Conservation (phyloP, 2,329 filamentous ascomycete genomes). For the Aspergillus carbonarius region DNA sequence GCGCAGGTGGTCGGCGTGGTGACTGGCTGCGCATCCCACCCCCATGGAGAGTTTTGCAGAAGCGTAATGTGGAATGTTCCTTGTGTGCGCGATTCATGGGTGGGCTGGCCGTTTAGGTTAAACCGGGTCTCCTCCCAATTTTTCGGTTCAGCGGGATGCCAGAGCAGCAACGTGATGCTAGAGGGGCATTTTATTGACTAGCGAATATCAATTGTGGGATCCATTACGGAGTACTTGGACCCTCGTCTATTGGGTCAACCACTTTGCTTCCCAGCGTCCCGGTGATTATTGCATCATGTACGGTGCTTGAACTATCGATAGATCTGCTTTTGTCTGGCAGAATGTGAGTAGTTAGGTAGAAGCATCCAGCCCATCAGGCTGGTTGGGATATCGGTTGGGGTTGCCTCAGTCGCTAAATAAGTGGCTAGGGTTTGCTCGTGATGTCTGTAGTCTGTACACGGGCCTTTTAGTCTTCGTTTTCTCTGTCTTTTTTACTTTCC, state of each 20-base stretch:
- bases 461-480: neutral
- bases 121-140: neutral
- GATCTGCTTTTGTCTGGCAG: neutral
- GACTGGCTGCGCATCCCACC: neutral
- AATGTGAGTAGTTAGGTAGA: neutral
- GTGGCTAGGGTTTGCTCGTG: neutral
- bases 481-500: neutral
- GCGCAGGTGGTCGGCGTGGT: neutral
- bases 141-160: neutral
- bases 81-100: neutral
- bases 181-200: neutral
- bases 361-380: neutral
- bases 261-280: neutral
- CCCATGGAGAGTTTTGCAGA: neutral
- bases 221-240: neutral
- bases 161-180: neutral
- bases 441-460: neutral
- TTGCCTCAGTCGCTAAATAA: neutral
- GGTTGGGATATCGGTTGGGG: neutral
- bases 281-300: neutral
- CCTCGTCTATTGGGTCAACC: neutral
- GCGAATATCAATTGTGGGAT: neutral
- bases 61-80: neutral
- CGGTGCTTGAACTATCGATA: neutral
- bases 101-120: neutral